Base-by-base conservation (phyloP, 306 rosid genomes). In the Trichosanthes truncata region DNA sequence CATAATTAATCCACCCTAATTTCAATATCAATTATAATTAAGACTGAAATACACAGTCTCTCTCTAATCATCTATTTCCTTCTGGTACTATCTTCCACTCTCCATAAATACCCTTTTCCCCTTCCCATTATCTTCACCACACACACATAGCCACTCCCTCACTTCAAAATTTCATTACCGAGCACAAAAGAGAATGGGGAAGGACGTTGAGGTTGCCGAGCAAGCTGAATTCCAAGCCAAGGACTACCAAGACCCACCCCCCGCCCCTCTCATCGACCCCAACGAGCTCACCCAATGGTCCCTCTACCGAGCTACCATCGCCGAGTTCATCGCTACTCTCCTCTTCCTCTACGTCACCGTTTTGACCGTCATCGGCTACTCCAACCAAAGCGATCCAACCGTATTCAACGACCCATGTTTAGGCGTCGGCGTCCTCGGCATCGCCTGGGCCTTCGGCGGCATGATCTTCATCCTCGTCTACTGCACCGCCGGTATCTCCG, bases 381-480 rank as follows among this genome's bases (percentile, higher is more conserved):
- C 78, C 10, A 43, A 81, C 56, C 90, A 88, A 78, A 87, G 43
- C 7, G 86, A 55, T 7, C 3, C 78, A 0, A 1, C 0, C 0
- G 4, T 26, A 0, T 0, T 0, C 0, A 63, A 66, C 43, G 89
- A 81, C 79, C 72, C 86, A 2, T 94, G 98, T 23, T 86, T 49
- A 41, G 98, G 98, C 0, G 98, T 94, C 13, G 98, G 98, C 3
- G 33, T 91, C 49, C 86, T 94, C 52, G 98, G 98, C 31, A 94
- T 94, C 29, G 98, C 98, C 12, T 94, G 98, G 98, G 97, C 98
- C 77, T 94, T 94, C 46, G 98, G 98, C 10, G 98, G 98, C 83
- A 94, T 94, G 98, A 94, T 94, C 85, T 94, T 94, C 87, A 40
- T 94, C 87, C 98, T 94, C 29, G 98, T 94, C 78, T 94, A 92